These are phyloP conservation scores for Acer negundo DNA, from an alignment of 345 rosid genomes.

Conservation along the genomic window DNA sequence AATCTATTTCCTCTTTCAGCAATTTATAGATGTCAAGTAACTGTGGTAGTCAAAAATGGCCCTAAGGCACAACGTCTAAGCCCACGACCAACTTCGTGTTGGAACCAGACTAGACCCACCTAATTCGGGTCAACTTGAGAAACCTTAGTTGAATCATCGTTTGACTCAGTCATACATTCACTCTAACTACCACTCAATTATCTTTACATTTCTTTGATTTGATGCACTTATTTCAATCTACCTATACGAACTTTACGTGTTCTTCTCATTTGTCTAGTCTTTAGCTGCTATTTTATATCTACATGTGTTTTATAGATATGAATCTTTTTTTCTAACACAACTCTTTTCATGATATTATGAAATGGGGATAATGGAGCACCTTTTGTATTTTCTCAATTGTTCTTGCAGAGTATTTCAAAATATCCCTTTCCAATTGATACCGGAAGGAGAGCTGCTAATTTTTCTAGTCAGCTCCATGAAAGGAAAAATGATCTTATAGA, in stretches of 20 bases:
- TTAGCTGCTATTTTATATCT: neutral
- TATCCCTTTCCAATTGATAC: constrained; percentile 77
- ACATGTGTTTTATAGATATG: neutral
- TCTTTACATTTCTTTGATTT: neutral
- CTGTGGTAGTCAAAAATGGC: too few species aligned
- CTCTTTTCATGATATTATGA: constrained; percentile 45
- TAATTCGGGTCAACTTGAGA: too few species aligned
- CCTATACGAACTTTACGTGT: neutral
- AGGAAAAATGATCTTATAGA: constrained; percentile 57
- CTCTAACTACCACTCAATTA: too few species aligned
- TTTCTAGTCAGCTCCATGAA: constrained; percentile 72
- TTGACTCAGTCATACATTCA: too few species aligned
- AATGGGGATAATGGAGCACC: constrained; percentile 83
- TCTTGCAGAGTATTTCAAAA: constrained; percentile 70
- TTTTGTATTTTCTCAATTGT: constrained; percentile 74
- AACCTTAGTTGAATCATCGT: too few species aligned
- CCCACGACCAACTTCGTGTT: too few species aligned
- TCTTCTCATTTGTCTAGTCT: neutral
- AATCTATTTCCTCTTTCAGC: too few species aligned
- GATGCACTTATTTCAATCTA: neutral
- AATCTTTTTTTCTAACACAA: constrained; percentile 5
- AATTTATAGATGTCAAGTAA: too few species aligned
- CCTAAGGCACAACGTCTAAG: too few species aligned
- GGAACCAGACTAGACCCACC: too few species aligned
- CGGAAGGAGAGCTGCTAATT: constrained; percentile 77